phyloP scores from a whole-genome alignment of 192 early-diverging fungal genomes.

The Diversispora eburnea region DNA sequence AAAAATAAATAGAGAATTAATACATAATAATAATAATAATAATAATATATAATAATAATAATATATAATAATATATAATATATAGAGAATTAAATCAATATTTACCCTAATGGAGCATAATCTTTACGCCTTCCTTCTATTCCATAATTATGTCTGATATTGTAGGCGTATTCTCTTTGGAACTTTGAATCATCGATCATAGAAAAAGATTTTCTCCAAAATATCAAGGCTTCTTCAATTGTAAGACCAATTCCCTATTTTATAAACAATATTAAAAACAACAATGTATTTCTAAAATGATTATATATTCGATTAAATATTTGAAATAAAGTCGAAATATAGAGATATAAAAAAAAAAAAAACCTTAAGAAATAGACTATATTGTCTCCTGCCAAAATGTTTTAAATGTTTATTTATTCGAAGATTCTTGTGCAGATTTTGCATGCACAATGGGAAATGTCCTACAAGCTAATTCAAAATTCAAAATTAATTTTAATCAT shows the following conservation, averaged over 20 bases:
- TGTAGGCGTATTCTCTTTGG: constrained; percentile 91
- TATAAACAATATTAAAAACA: not conserved
- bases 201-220: constrained; percentile 85
- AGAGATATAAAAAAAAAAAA: not conserved
- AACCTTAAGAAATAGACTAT: constrained; percentile 89
- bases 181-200: constrained; percentile 85
- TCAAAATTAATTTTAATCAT: not conserved
- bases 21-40: too few relatives aligned
- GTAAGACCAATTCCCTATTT: constrained; percentile 74
- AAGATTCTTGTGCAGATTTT: constrained; percentile 70
- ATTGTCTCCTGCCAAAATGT: constrained; percentile 87
- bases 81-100: not conserved
- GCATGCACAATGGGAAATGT: constrained; percentile 93
- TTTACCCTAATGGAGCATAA: constrained; percentile 70
- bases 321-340: not conserved
- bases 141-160: constrained; percentile 95
- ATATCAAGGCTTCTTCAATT: constrained; percentile 85
- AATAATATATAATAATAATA: too few relatives aligned
- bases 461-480: constrained; percentile 41
- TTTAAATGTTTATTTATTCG: constrained; percentile 73
- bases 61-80: not conserved
- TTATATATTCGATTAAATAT: too few relatives aligned
- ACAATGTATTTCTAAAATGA: too few relatives aligned
- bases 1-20: not conserved
- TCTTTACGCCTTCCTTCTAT: constrained; percentile 83